phyloP scores from a whole-genome alignment of 176 grass and related monocot species.

The Carex cristatella region DNA sequence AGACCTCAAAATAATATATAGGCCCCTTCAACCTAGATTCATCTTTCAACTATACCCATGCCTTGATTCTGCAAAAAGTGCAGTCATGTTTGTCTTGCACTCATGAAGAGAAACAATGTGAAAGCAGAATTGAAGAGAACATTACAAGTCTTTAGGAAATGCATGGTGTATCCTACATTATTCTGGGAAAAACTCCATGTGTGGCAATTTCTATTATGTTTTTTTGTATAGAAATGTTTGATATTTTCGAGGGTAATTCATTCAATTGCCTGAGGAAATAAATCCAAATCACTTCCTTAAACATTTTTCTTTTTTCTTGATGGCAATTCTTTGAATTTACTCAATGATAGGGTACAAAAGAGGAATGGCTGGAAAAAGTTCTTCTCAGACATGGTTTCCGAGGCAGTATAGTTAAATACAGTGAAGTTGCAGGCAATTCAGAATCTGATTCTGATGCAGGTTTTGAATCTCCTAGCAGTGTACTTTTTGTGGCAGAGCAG shows the following conservation, averaged over 20 bases:
- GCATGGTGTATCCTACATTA: neutral
- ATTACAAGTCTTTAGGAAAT: neutral
- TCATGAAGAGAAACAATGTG: neutral
- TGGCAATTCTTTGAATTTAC: neutral
- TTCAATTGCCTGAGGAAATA: neutral
- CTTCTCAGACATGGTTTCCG: conserved; percentile 58
- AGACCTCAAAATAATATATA: neutral
- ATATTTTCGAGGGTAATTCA: neutral
- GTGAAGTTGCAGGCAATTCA: conserved; percentile 39
- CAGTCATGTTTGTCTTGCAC: neutral
- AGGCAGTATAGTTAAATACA: conserved; percentile 37
- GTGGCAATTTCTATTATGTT: neutral
- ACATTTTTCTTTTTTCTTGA: conserved; percentile 11
- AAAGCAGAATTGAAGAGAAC: neutral
- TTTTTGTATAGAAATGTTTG: neutral
- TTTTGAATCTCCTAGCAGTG: conserved; percentile 11
- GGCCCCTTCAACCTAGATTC: neutral
- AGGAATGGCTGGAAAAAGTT: conserved; percentile 50
- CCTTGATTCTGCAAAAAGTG: neutral
- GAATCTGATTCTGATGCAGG: conserved; percentile 22
- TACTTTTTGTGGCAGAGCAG: conserved; percentile 75
- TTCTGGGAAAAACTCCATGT: neutral
- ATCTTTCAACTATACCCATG: neutral
- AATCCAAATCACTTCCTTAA: conserved; percentile 2
- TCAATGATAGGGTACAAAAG: conserved; percentile 35